A percentile compares a stretch with the other conserved stretches of the same genome.
Conservation (phyloP, 208 protist species). For the Naegleria fowleri region DNA sequence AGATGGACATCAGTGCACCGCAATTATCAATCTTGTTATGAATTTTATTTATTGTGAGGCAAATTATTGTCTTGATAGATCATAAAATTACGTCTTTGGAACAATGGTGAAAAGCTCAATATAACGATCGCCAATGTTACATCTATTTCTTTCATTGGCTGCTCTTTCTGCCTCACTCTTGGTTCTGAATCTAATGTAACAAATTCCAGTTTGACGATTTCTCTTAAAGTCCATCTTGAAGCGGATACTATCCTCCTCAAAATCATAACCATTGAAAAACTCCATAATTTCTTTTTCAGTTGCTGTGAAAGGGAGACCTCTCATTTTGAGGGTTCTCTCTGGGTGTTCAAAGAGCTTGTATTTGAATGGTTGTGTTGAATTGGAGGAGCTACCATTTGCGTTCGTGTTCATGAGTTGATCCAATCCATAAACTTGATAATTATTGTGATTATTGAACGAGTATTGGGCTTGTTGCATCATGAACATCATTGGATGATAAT, state of each 20-base stretch:
- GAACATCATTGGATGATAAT: too few relatives aligned
- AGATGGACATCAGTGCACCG: too few relatives aligned
- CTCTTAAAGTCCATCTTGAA: not conserved
- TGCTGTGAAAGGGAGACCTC: not conserved
- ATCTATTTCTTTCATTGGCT: conserved; percentile 13
- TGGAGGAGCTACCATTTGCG: too few relatives aligned
- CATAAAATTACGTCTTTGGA: not conserved
- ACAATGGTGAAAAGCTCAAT: conserved; percentile 17
- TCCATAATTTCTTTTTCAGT: not conserved
- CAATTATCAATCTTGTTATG: too few relatives aligned
- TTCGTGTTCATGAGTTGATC: too few relatives aligned
- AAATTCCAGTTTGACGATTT: not conserved
- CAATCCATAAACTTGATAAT: too few relatives aligned
- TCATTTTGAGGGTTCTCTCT: not conserved
- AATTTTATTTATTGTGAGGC: too few relatives aligned
- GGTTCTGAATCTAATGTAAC: not conserved
- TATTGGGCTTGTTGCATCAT: too few relatives aligned
- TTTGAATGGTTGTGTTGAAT: not conserved
- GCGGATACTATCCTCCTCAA: not conserved
- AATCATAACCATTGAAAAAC: conserved; percentile 4
- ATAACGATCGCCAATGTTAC: conserved; percentile 1
- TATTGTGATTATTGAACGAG: too few relatives aligned
- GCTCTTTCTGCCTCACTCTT: not conserved
- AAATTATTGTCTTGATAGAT: too few relatives aligned
- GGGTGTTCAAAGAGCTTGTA: not conserved